Percentiles rank a stretch among this genome's conserved stretches.
Conservation (phyloP, 352 stramenopile genomes). For the Pythium folliculosum region DNA sequence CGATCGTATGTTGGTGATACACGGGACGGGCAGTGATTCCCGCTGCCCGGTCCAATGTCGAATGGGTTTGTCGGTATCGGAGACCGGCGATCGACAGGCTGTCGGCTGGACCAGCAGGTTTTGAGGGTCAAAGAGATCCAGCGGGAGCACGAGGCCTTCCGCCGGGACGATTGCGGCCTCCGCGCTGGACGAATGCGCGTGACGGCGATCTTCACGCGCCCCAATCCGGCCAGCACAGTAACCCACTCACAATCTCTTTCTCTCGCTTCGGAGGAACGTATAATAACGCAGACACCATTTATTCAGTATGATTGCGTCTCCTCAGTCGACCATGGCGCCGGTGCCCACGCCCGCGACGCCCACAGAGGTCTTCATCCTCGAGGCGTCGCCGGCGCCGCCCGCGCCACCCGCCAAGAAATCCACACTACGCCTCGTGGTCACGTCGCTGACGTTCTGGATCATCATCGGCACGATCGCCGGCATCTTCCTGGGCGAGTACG, state of each 20-base stretch:
- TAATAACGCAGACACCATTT: neutral
- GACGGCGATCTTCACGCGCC: neutral
- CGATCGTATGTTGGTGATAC: neutral
- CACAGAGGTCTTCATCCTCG: constrained; percentile 12
- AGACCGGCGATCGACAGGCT: neutral
- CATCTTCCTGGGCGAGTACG: constrained; percentile 51
- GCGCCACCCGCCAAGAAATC: constrained; percentile 33
- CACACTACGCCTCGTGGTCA: constrained; percentile 33
- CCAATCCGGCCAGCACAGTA: too few species aligned
- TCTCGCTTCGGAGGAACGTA: neutral
- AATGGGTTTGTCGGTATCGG: too few species aligned
- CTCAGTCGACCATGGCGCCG: neutral
- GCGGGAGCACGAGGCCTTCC: too few species aligned
- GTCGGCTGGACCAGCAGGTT: neutral
- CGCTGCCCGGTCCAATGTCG: neutral
- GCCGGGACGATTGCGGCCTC: neutral
- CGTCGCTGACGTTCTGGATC: constrained; percentile 69
- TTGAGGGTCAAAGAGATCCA: neutral
- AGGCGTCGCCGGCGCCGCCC: neutral
- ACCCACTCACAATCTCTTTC: neutral
- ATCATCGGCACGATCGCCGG: constrained; percentile 42
- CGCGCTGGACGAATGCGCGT: neutral
- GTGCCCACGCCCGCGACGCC: neutral
- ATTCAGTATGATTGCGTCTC: neutral
- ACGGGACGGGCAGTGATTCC: neutral